phyloP scores from a whole-genome alignment of 108 stramenopile species.

The Nitzschia palea region DNA sequence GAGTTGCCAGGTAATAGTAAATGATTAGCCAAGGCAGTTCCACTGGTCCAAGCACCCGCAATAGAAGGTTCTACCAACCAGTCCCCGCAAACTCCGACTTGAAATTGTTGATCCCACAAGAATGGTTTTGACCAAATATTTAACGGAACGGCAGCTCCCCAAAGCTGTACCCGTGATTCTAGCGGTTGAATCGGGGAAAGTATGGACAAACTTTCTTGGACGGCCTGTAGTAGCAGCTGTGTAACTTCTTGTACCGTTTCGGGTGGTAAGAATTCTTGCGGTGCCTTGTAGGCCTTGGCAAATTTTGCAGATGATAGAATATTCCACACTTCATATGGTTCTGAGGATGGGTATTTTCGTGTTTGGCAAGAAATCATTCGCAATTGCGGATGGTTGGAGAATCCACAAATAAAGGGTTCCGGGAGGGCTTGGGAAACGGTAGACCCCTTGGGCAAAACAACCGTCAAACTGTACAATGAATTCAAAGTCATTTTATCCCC shows the following conservation, averaged over 20 bases:
- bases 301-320: constrained; percentile 74
- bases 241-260: constrained; percentile 61
- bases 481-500: constrained; percentile 84
- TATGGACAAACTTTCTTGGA: constrained; percentile 43
- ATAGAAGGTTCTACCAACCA: constrained; percentile 82
- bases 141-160: constrained; percentile 88
- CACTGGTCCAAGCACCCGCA: constrained; percentile 84
- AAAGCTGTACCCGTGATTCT: constrained; percentile 76
- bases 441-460: constrained; percentile 43
- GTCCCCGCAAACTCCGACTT: constrained; percentile 82
- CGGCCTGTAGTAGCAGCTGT: constrained; percentile 38
- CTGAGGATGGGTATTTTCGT: constrained; percentile 50
- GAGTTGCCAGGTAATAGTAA: not conserved
- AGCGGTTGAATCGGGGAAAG: not conserved
- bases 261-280: constrained; percentile 79
- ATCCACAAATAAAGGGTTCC: constrained; percentile 43
- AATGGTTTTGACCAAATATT: constrained; percentile 73
- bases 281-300: constrained; percentile 76
- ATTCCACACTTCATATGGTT: constrained; percentile 71
- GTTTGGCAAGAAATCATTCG: constrained; percentile 65
- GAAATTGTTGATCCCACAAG: constrained; percentile 55
- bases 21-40: constrained; percentile 60
- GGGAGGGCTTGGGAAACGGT: constrained; percentile 30
- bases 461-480: constrained; percentile 65
- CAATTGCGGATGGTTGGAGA: constrained; percentile 62